Evolutionary conservation across 768 basidiomycete genomes (phyloP), one percentile per base, ranked within the genome.

Genomic region (Amylocystis lapponica): DNA sequence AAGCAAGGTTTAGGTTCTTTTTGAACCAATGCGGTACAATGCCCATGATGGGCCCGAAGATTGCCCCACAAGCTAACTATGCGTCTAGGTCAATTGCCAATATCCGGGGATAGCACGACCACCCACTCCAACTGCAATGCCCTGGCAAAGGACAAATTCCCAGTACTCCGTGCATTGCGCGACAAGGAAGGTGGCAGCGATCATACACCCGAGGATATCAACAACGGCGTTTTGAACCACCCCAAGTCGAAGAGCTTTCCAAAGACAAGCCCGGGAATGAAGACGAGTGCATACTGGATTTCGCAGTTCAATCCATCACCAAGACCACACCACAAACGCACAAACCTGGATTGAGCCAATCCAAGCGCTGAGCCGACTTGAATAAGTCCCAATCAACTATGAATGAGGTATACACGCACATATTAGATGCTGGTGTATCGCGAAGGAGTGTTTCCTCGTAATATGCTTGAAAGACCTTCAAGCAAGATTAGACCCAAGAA

Each of bases 141-240:
- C 86, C 58, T 89, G 86, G 46, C 77, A 86, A 1, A 89, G 69
- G 19, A 89, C 53, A 51, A 88, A 83, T 5, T 89, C 83, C 87
- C 86, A 89, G 53, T 80, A 89, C 44, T 71, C 46, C 10, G 65
- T 81, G 55, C 87, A 89, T 64, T 88, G 68, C 0, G 83, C 83
- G 5, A 74, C 66, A n/a, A 89, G 66, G 52, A 88, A 77, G 0
- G 79, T 81, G 23, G 75, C 69, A 0, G 62, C 47, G 3, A 89
- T 62, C 6, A 86, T 14, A 78, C 33, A 13, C 62, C 64, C 41
- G 78, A 79, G 1, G 75, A 72, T 1, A 63, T 29, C 7, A 74
- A 50, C 23, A 75, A 67, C 5, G 81, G 71, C 2, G 70, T 55
- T 26, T 67, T 76, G 58, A 81, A 77, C 50, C 79, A 75, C 40